Conservation (phyloP, 2,329 filamentous ascomycete species). For the Nemania diffusa region DNA sequence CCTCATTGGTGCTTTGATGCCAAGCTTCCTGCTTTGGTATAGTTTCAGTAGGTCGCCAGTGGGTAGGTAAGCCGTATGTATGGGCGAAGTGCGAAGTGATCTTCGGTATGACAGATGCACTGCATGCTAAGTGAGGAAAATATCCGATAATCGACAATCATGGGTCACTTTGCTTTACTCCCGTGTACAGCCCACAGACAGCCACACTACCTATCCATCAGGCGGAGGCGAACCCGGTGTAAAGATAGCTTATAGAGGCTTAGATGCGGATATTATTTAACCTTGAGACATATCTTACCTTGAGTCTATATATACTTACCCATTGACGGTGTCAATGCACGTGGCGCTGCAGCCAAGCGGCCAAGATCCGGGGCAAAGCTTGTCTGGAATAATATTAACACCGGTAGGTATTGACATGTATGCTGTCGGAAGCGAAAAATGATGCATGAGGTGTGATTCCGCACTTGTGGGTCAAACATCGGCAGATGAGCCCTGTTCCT, state of each 20-base stretch:
- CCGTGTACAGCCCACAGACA: background rate
- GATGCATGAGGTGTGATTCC: conserved; percentile 6
- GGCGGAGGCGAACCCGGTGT: background rate
- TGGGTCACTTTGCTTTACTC: conserved; percentile 5
- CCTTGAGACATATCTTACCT: conserved; percentile 10
- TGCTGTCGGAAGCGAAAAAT: conserved; percentile 2
- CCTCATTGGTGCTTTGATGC: conserved; percentile 14
- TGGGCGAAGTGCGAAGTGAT: conserved; percentile 13
- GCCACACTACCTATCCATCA: background rate
- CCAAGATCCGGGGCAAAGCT: conserved; percentile 33
- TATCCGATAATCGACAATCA: conserved; percentile 14
- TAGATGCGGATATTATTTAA: background rate
- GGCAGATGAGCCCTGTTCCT: conserved; percentile 24
- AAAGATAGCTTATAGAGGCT: background rate
- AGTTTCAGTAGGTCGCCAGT: background rate
- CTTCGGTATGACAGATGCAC: conserved; percentile 13
- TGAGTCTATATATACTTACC: conserved; percentile 14
- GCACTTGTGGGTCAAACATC: conserved; percentile 15
- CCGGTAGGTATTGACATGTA: background rate
- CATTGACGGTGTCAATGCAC: background rate
- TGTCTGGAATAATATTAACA: conserved; percentile 8
- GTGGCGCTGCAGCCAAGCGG: conserved; percentile 31
- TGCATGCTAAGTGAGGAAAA: background rate
- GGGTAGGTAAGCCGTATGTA: background rate
- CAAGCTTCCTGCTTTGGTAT: conserved; percentile 13